phyloP scores from a whole-genome alignment of 805 yeast species.

The Candida manassasensis region DNA sequence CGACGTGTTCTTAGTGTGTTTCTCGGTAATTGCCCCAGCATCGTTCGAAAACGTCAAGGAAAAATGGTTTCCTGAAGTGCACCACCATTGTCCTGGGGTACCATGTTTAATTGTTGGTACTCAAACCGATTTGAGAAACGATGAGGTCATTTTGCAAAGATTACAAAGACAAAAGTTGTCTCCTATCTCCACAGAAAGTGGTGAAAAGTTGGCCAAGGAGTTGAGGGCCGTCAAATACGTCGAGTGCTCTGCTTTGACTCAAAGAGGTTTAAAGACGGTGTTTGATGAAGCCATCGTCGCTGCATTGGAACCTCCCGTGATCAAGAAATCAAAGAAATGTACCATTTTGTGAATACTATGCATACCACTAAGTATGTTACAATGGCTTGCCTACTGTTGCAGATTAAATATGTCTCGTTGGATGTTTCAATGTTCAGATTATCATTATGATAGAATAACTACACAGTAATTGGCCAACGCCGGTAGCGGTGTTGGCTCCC shows the following conservation, averaged over 20 bases:
- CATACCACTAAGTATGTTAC: background rate
- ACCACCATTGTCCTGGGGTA: constrained; percentile 96
- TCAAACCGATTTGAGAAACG: constrained; percentile 91
- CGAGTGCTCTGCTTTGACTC: constrained; percentile 96
- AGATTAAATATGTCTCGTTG: background rate
- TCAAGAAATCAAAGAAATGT: constrained; percentile 78
- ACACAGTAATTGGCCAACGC: no score
- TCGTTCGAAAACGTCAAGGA: constrained; percentile 96
- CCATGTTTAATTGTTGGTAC: constrained; percentile 97
- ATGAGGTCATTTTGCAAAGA: constrained; percentile 84
- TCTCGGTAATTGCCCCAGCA: constrained; percentile 95
- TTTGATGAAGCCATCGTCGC: constrained; percentile 98
- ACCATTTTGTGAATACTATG: constrained; percentile 62
- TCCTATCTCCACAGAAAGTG: constrained; percentile 82
- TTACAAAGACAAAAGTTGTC: constrained; percentile 84
- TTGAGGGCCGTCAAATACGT: constrained; percentile 94
- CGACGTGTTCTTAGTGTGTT: constrained; percentile 93
- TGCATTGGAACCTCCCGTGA: constrained; percentile 94
- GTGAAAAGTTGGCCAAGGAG: constrained; percentile 90
- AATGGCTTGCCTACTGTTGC: background rate
- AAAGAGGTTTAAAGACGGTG: constrained; percentile 94
- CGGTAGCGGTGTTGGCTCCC: no score
- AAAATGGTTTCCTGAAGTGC: constrained; percentile 97
- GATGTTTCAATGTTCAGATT: background rate
- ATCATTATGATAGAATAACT: background rate